phyloP scores from a whole-genome alignment of 768 basidiomycete species.

The Boletus vermiculosoides region DNA sequence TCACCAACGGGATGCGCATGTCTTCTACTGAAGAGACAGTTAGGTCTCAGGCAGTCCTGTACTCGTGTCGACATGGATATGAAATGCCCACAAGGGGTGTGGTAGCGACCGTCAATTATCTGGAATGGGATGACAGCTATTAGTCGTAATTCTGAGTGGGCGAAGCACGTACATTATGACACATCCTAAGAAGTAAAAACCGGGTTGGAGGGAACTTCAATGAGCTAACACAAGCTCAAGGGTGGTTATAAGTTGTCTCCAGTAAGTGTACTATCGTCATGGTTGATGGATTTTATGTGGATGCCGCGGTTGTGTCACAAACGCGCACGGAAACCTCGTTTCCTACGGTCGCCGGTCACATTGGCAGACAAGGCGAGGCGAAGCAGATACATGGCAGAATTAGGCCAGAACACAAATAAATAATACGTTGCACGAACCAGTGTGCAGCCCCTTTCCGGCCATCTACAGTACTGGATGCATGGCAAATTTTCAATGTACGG shows the following conservation, averaged over 20 bases:
- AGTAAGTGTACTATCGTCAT: slow-evolving; percentile 14
- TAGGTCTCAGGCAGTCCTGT: slow-evolving; percentile 61
- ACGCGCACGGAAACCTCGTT: slow-evolving; percentile 42
- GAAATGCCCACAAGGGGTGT: slow-evolving; percentile 71
- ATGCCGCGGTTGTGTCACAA: slow-evolving; percentile 32
- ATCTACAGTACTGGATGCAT: slow-evolving; percentile 11
- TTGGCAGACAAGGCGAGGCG: slow-evolving; percentile 35
- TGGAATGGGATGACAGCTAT: slow-evolving; percentile 26
- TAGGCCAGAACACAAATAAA: slow-evolving; percentile 19
- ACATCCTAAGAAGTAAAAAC: slow-evolving; percentile 45
- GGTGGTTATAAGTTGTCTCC: slow-evolving; percentile 19
- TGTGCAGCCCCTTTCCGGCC: slow-evolving; percentile 8
- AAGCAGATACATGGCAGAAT: slow-evolving; percentile 32
- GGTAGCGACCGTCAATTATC: slow-evolving; percentile 76
- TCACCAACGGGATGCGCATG: slow-evolving; percentile 58
- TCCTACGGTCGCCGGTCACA: slow-evolving; percentile 32
- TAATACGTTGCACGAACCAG: slow-evolving; percentile 22
- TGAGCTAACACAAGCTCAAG: slow-evolving; percentile 15
- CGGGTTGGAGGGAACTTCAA: slow-evolving; percentile 15
- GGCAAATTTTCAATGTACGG: slow-evolving; percentile 14
- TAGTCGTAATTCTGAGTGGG: neutral
- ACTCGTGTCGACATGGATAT: slow-evolving; percentile 65
- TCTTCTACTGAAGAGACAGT: slow-evolving; percentile 70
- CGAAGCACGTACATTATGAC: slow-evolving; percentile 60
- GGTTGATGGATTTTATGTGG: slow-evolving; percentile 30